Evolutionary conservation across 2,329 filamentous ascomycete species (phyloP).

Genomic region (Ilyonectria destructans): DNA sequence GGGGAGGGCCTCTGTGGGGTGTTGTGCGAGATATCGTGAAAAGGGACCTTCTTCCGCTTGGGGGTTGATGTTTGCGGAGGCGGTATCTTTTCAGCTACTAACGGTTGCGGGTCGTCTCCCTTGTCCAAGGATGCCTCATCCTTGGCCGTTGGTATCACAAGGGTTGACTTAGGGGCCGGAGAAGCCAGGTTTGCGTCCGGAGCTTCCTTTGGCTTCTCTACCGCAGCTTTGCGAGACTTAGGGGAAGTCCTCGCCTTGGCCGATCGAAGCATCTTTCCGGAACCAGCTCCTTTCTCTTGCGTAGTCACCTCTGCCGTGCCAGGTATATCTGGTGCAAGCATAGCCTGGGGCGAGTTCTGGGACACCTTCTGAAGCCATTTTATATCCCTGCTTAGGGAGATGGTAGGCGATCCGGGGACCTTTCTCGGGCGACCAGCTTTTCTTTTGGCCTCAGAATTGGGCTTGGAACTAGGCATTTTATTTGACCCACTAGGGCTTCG

Average conservation of each 20-base stretch:
- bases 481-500: conserved; percentile 28
- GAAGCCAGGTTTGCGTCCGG: background rate
- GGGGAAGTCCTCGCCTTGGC: background rate
- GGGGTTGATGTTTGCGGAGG: conserved; percentile 20
- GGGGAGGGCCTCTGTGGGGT: conserved; percentile 9
- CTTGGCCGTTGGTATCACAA: conserved; percentile 7
- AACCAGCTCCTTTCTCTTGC: background rate
- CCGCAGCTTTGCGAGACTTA: background rate
- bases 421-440: background rate
- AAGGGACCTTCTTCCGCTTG: conserved; percentile 20
- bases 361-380: conserved; percentile 39
- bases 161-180: background rate
- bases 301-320: background rate
- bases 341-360: conserved; percentile 11
- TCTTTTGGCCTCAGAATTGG: background rate
- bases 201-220: background rate
- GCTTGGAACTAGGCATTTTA: conserved; percentile 18
- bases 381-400: conserved; percentile 28
- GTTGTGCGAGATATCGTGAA: background rate
- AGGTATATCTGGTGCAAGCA: background rate
- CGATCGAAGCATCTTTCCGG: background rate
- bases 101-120: background rate
- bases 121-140: background rate
- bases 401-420: background rate
- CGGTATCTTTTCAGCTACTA: background rate